phyloP scores from a whole-genome alignment of 2,329 filamentous ascomycete genomes.

The Beauveria brongniartii region DNA sequence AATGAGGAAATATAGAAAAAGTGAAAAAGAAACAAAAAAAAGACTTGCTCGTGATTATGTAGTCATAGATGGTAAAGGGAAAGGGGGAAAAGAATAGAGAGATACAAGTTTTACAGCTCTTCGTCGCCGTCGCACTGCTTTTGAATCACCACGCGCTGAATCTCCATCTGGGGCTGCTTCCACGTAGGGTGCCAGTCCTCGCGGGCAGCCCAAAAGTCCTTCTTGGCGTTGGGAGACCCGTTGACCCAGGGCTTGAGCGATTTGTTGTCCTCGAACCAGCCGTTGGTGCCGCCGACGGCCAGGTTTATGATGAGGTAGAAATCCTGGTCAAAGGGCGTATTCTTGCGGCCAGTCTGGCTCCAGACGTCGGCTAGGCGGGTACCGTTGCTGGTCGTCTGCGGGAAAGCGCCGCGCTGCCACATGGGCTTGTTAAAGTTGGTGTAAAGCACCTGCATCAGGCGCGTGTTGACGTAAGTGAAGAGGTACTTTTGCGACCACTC shows the following conservation, averaged over 20 bases:
- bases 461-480: constrained; percentile 78
- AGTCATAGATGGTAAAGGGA: not conserved
- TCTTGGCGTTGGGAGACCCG: constrained; percentile 53
- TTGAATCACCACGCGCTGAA: constrained; percentile 64
- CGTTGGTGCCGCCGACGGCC: constrained; percentile 69
- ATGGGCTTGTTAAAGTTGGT: constrained; percentile 62
- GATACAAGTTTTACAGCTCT: constrained; percentile 29
- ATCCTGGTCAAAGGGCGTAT: constrained; percentile 66
- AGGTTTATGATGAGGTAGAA: constrained; percentile 74
- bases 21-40: not conserved
- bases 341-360: constrained; percentile 49
- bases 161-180: constrained; percentile 58
- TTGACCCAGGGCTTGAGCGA: constrained; percentile 75
- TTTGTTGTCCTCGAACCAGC: constrained; percentile 71
- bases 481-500: constrained; percentile 87
- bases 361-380: constrained; percentile 57
- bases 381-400: constrained; percentile 54
- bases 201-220: constrained; percentile 68
- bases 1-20: not conserved
- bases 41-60: constrained; percentile 7
- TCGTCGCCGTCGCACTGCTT: constrained; percentile 59
- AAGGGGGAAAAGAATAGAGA: not conserved
- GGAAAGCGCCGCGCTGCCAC: constrained; percentile 62
- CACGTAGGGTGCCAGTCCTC: constrained; percentile 63
- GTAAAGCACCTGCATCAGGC: constrained; percentile 73